A percentile compares a stretch with the other conserved stretches of the same genome.
These are phyloP conservation scores for Phanerochaete sordida DNA, from an alignment of 768 basidiomycete species.

Conservation along the genomic window DNA sequence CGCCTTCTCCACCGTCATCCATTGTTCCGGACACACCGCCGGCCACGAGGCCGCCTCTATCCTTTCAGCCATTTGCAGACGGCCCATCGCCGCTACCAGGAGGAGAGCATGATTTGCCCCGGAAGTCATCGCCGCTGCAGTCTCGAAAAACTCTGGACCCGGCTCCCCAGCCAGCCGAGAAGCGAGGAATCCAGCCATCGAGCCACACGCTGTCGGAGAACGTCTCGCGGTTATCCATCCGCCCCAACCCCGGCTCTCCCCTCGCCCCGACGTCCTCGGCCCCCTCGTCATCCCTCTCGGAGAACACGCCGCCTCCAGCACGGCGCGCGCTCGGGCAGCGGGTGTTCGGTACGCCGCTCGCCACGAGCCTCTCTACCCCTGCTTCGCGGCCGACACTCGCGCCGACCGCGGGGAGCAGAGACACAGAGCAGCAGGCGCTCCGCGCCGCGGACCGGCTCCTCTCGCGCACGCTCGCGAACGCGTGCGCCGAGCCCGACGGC, in stretches of 20 bases:
- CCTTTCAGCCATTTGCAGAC: neutral
- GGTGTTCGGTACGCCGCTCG: neutral
- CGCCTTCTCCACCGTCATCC: slow-evolving; percentile 18
- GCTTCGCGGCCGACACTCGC: neutral
- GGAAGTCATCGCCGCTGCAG: neutral
- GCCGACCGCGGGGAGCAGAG: slow-evolving; percentile 13
- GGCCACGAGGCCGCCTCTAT: neutral
- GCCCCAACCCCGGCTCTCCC: neutral
- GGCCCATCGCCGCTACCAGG: neutral
- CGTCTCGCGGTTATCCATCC: neutral
- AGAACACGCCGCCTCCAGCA: neutral
- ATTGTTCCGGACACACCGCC: slow-evolving; percentile 4
- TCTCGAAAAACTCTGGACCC: neutral
- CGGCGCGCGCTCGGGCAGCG: neutral
- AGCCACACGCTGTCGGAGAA: neutral
- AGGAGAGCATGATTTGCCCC: neutral
- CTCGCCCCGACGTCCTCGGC: too few relatives aligned
- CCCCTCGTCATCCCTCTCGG: neutral
- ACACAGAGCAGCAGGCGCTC: slow-evolving; percentile 29
- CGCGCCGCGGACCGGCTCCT: slow-evolving; percentile 30
- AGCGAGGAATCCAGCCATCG: neutral
- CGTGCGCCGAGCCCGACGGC: slow-evolving; percentile 40
- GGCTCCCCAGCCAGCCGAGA: neutral
- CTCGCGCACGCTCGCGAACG: slow-evolving; percentile 42
- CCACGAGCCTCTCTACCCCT: neutral